A percentile compares a stretch with the other conserved stretches of the same genome.
phyloP scores from a whole-genome alignment of 2,329 filamentous ascomycete genomes.

The Alternaria sp. region DNA sequence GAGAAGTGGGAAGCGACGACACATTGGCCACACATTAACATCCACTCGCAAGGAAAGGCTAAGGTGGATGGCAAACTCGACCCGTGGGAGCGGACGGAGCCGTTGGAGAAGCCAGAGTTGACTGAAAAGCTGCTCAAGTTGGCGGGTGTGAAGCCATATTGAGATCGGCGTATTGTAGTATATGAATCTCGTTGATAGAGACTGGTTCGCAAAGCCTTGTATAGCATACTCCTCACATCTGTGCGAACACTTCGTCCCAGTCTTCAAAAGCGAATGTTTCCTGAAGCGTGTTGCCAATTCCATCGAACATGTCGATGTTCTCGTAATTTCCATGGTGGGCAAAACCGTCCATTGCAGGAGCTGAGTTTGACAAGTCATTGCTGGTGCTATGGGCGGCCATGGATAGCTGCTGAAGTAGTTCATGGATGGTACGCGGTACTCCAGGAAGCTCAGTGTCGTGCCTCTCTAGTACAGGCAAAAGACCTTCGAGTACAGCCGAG shows the following conservation, averaged over 20 bases:
- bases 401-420: slow-evolving; percentile 15
- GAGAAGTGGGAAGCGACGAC: slow-evolving; percentile 22
- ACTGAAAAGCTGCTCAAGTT: slow-evolving; percentile 27
- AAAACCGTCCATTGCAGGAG: background rate
- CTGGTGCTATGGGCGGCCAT: background rate
- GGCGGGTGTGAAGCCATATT: slow-evolving; percentile 23
- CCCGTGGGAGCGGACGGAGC: slow-evolving; percentile 24
- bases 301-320: slow-evolving; percentile 5
- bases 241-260: slow-evolving; percentile 13
- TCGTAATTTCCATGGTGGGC: slow-evolving; percentile 3
- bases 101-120: slow-evolving; percentile 27
- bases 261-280: slow-evolving; percentile 1
- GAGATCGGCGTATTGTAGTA: background rate
- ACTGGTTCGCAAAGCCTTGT: background rate
- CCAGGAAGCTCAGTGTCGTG: slow-evolving; percentile 8
- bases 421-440: slow-evolving; percentile 13
- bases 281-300: background rate
- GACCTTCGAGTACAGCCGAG: slow-evolving; percentile 13
- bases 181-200: background rate
- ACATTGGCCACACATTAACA: slow-evolving; percentile 33
- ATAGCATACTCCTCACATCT: slow-evolving; percentile 4
- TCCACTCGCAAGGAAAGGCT: slow-evolving; percentile 20
- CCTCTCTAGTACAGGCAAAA: slow-evolving; percentile 10
- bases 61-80: slow-evolving; percentile 19
- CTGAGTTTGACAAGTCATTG: background rate